A percentile compares a stretch with the other conserved stretches of the same genome.
phyloP scores from a whole-genome alignment of 106 monocot genomes.

The Amphibolis antarctica region DNA sequence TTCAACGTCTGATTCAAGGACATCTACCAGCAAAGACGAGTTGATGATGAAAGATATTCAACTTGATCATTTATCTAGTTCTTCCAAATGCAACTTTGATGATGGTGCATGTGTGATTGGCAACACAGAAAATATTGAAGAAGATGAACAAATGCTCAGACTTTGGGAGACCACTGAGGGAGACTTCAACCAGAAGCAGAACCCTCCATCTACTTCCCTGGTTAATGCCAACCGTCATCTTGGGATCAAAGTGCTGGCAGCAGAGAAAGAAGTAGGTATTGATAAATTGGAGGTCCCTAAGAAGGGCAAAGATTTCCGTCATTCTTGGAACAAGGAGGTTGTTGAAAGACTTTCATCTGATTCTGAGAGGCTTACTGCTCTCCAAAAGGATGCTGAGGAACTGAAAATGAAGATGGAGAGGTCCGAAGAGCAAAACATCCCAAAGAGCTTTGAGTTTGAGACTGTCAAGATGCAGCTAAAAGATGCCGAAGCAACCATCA shows the following conservation, averaged over 20 bases:
- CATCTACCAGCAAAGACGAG: conserved; percentile 21
- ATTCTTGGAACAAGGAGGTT: conserved; percentile 44
- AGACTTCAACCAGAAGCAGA: conserved; percentile 16
- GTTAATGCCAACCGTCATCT: too few species aligned
- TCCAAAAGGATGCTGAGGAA: conserved; percentile 34
- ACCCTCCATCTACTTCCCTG: too few species aligned
- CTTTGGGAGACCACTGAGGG: conserved; percentile 43
- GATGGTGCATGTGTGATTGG: background rate
- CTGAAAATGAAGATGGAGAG: conserved; percentile 49
- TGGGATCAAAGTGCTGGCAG: too few species aligned
- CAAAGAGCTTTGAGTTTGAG: conserved; percentile 26
- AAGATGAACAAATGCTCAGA: conserved; percentile 48
- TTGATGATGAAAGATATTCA: conserved; percentile 72
- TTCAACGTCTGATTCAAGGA: conserved; percentile 7
- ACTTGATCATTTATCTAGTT: conserved; percentile 51
- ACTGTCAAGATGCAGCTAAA: conserved; percentile 32
- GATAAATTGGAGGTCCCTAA: conserved; percentile 32
- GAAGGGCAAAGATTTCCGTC: conserved; percentile 16
- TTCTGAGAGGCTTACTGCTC: conserved; percentile 36
- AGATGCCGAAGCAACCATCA: conserved; percentile 47
- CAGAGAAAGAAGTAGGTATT: conserved; percentile 55
- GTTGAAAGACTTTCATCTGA: conserved; percentile 46
- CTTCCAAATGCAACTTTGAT: conserved; percentile 17
- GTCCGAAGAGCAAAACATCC: conserved; percentile 21
- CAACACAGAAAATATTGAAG: conserved; percentile 10